Evolutionary conservation across 139 green algal species (phyloP).

Genomic region (Coccomyxa sp.): DNA sequence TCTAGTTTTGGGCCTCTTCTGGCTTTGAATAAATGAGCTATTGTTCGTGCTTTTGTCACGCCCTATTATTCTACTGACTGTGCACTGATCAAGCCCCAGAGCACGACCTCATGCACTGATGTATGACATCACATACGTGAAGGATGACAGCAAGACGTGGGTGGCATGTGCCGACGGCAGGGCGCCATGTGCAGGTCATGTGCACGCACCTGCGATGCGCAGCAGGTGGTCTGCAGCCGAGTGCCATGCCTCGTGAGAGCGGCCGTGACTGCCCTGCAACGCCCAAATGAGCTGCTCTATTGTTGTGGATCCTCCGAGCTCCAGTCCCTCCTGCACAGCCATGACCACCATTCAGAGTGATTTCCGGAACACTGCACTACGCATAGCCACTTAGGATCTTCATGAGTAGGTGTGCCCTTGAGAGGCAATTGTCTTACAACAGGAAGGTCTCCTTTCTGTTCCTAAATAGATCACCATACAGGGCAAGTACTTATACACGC

Average conservation of each 20-base stretch:
- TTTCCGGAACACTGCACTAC: neutral
- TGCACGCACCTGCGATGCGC: conserved; percentile 43
- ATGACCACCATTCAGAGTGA: too few relatives aligned
- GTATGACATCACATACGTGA: neutral
- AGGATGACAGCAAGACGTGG: too few relatives aligned
- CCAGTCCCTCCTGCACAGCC: conserved; percentile 7
- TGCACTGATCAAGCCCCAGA: neutral
- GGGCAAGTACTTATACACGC: too few relatives aligned
- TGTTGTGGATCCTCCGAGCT: conserved; percentile 29
- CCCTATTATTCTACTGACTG: too few relatives aligned
- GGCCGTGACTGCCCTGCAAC: neutral
- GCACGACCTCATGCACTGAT: neutral
- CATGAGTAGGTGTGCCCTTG: neutral
- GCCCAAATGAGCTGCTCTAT: conserved; percentile 26
- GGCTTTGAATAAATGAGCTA: too few relatives aligned
- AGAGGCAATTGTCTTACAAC: neutral
- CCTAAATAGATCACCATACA: neutral
- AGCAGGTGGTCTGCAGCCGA: conserved; percentile 37
- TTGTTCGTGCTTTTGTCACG: too few relatives aligned
- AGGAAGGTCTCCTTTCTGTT: neutral
- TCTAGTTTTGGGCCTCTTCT: too few relatives aligned
- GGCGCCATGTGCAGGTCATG: too few relatives aligned
- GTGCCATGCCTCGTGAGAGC: neutral
- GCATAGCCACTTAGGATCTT: neutral
- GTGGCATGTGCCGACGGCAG: too few relatives aligned